Conservation (phyloP, 306 rosid genomes). For the Carpinus viminea region DNA sequence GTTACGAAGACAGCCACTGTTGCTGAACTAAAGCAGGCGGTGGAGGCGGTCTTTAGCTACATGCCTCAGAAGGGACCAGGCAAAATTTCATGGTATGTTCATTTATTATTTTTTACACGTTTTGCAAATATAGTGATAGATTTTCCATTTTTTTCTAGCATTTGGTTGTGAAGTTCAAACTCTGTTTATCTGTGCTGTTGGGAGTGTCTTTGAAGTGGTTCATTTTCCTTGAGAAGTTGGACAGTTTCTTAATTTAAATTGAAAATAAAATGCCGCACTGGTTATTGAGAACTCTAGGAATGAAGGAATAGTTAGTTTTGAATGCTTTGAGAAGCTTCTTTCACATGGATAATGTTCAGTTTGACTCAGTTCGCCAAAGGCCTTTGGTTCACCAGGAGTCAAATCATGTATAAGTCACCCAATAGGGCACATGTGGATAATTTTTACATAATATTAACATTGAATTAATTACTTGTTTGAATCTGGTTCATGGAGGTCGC, state of each 20-base stretch:
- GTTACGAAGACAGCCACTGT: slow-evolving; percentile 66
- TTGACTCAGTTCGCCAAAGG: not conserved
- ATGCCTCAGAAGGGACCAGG: slow-evolving; percentile 72
- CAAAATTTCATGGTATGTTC: slow-evolving; percentile 76
- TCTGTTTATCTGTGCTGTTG: not conserved
- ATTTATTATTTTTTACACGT: not conserved
- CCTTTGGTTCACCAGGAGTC: not conserved
- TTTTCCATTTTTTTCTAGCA: not conserved
- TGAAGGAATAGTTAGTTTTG: not conserved
- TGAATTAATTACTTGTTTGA: not conserved
- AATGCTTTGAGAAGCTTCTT: not conserved
- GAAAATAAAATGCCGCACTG: not conserved
- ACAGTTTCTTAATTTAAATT: not conserved
- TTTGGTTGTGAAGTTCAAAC: not conserved
- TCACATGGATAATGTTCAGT: not conserved
- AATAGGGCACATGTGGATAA: not conserved
- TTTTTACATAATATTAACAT: slow-evolving; percentile 7
- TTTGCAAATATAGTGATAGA: not conserved
- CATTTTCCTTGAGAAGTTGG: not conserved
- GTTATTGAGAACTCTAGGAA: not conserved
- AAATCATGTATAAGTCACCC: not conserved
- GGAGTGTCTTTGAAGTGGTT: not conserved
- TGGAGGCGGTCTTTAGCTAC: slow-evolving; percentile 66
- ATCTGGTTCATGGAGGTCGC: slow-evolving; percentile 58
- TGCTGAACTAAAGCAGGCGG: slow-evolving; percentile 63